Conservation (phyloP, 371 early-diverging fungal species). For the Mucor saturninus region DNA sequence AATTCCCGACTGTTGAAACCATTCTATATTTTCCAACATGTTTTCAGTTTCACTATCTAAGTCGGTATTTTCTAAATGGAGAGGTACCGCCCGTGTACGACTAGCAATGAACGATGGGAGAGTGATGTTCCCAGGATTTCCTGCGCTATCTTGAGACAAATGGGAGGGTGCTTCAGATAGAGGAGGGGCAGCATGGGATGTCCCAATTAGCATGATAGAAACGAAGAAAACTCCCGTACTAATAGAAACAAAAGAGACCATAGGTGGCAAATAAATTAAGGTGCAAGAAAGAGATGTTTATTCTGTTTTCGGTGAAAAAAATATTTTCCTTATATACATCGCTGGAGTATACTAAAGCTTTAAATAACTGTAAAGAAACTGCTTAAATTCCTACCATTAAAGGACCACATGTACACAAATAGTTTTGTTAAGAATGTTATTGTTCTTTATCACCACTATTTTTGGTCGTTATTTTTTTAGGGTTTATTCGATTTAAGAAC, state of each 20-base stretch:
- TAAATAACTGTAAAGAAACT: too few species aligned
- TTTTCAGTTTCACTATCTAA: background rate
- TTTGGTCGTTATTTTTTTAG: too few species aligned
- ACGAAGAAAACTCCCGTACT: slow-evolving; percentile 12
- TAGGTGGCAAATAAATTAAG: background rate
- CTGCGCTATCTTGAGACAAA: background rate
- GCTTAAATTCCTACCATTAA: too few species aligned
- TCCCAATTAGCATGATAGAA: slow-evolving; percentile 5
- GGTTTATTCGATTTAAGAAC: too few species aligned
- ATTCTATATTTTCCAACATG: background rate
- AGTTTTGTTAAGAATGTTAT: too few species aligned
- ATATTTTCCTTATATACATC: too few species aligned
- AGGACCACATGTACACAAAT: too few species aligned
- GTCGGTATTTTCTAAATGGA: background rate
- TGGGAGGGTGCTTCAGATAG: background rate
- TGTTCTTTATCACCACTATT: too few species aligned
- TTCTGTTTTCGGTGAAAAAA: too few species aligned
- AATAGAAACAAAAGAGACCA: slow-evolving; percentile 27
- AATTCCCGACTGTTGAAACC: too few species aligned
- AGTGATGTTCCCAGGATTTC: background rate
- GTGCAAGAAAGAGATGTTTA: background rate
- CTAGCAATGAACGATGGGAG: slow-evolving; percentile 18
- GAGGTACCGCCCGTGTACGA: background rate
- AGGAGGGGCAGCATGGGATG: slow-evolving; percentile 15
- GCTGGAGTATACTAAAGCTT: too few species aligned